Conservation (phyloP, 768 basidiomycete genomes). For the Xerocomus potaroensis region DNA sequence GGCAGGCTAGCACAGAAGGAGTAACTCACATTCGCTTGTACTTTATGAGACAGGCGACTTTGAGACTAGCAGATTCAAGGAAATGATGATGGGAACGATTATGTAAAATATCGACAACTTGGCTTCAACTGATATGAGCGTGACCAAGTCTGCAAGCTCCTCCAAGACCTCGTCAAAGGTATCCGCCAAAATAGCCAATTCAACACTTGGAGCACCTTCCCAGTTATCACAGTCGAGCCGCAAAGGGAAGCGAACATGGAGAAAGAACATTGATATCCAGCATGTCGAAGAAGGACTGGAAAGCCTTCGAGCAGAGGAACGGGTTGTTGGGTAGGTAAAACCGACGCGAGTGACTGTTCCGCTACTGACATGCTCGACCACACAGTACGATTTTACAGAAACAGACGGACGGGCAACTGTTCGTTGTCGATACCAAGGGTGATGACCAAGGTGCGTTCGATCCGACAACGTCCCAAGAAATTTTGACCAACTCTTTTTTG, state of each 20-base stretch:
- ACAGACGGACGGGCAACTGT: conserved; percentile 69
- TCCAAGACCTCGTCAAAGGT: conserved; percentile 3
- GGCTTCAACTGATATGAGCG: conserved; percentile 6
- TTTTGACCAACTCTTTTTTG: not conserved
- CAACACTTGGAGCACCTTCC: conserved; percentile 24
- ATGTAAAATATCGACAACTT: conserved; percentile 4
- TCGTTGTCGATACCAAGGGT: conserved; percentile 75
- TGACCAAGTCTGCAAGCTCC: not conserved
- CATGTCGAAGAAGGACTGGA: conserved; percentile 77
- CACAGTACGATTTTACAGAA: conserved; percentile 59
- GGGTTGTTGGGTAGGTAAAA: conserved; percentile 63
- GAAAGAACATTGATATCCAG: conserved; percentile 87
- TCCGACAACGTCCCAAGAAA: not conserved
- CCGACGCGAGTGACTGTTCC: not conserved
- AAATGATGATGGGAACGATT: no score
- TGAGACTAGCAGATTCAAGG: no score
- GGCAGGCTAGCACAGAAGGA: no score
- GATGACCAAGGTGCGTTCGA: conserved; percentile 57
- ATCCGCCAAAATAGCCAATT: conserved; percentile 7
- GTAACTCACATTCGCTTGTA: no score
- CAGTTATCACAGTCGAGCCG: conserved; percentile 59
- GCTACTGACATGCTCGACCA: not conserved
- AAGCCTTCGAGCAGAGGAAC: conserved; percentile 73
- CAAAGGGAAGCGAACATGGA: conserved; percentile 91
- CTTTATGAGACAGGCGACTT: no score